Evolutionary conservation across 1,139 yeast species (phyloP).

Genomic region (Suhomyces maxii): DNA sequence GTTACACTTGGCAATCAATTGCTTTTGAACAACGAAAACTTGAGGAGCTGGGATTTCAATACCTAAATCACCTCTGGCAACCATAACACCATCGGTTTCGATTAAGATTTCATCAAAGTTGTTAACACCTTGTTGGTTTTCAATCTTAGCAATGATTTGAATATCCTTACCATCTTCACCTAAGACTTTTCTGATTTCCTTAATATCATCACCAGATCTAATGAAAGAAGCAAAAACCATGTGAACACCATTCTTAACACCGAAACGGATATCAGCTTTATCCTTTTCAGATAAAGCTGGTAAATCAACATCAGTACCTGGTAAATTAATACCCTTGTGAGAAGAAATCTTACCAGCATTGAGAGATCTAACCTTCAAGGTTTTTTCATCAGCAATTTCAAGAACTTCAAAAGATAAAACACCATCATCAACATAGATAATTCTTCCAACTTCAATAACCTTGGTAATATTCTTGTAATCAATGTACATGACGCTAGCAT

Average conservation of each 20-base stretch:
- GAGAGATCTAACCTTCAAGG: constrained; percentile 82
- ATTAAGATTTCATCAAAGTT: constrained; percentile 93
- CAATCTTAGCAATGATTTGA: constrained; percentile 95
- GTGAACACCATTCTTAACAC: constrained; percentile 96
- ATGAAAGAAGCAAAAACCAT: constrained; percentile 98
- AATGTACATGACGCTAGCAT: constrained; percentile 78
- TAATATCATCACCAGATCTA: constrained; percentile 89
- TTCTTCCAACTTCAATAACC: constrained; percentile 83
- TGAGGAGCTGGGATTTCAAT: constrained; percentile 99
- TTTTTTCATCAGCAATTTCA: constrained; percentile 74
- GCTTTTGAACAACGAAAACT: constrained; percentile 98
- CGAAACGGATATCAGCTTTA: constrained; percentile 84
- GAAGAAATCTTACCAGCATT: constrained; percentile 95
- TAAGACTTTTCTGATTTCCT: constrained; percentile 85
- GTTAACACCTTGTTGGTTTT: constrained; percentile 99
- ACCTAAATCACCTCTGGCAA: constrained; percentile 99
- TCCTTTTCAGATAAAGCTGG: constrained; percentile 98
- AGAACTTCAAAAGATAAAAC: constrained; percentile 91
- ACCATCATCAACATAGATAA: constrained; percentile 96
- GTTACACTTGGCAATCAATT: constrained; percentile 98
- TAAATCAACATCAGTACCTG: constrained; percentile 97
- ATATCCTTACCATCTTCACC: constrained; percentile 97
- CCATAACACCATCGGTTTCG: constrained; percentile 99
- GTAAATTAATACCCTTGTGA: constrained; percentile 98
- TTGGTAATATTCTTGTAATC: constrained; percentile 97